These are phyloP conservation scores for Eimeria maxima DNA, from an alignment of 169 alveolate genomes.

Conservation along the genomic window DNA sequence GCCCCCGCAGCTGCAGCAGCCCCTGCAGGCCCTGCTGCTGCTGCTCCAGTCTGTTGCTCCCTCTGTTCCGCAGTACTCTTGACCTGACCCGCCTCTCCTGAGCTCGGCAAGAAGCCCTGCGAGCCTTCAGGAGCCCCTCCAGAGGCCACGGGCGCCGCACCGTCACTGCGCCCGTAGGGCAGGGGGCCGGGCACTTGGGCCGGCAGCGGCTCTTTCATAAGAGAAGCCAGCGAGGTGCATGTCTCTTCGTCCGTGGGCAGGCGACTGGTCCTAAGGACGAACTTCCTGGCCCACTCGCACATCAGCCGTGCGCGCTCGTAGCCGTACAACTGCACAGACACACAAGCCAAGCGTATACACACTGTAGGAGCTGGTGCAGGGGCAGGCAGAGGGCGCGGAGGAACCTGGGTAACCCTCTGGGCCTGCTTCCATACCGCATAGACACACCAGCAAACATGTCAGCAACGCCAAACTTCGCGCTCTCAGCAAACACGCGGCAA, in stretches of 20 bases:
- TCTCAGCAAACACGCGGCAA: background rate
- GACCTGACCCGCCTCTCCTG: conserved; percentile 29
- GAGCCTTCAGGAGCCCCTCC: background rate
- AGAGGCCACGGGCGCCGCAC: conserved; percentile 8
- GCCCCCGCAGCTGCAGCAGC: background rate
- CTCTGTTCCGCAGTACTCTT: background rate
- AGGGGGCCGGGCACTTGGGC: conserved; percentile 17
- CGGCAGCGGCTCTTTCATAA: conserved; percentile 42
- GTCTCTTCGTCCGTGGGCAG: conserved; percentile 76
- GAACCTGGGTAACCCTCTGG: background rate
- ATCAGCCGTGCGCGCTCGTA: conserved; percentile 74
- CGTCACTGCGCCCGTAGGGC: conserved; percentile 11
- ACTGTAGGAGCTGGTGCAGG: background rate
- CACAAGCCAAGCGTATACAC: conserved; percentile 10
- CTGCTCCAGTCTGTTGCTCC: background rate
- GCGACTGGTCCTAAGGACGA: conserved; percentile 38
- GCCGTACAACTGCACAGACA: conserved; percentile 71
- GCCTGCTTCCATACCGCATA: background rate
- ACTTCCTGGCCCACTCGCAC: conserved; percentile 80
- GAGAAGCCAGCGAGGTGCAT: conserved; percentile 64
- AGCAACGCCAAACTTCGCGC: background rate
- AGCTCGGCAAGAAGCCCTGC: background rate
- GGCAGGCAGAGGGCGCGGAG: background rate
- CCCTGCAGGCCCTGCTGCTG: background rate
- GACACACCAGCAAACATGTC: background rate